Conservation (phyloP, 371 early-diverging fungal genomes). For the Mucor indicus region DNA sequence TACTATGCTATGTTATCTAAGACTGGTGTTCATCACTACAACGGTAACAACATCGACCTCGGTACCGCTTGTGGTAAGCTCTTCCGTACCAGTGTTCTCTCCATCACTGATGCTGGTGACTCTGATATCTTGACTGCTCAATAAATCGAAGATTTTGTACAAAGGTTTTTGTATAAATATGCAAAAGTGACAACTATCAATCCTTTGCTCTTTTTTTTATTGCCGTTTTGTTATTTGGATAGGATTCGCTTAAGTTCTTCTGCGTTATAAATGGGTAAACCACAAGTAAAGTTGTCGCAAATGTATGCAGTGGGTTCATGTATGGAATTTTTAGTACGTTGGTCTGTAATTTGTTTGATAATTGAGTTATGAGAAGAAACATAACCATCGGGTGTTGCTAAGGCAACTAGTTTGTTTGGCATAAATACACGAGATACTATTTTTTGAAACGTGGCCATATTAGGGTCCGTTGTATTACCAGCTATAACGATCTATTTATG, state of each 20-base stretch:
- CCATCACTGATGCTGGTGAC: slow-evolving; percentile 98
- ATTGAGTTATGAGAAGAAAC: slow-evolving; percentile 24
- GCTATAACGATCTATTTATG: slow-evolving; percentile 34
- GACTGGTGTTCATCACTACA: slow-evolving; percentile 99
- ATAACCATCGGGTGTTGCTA: slow-evolving; percentile 26
- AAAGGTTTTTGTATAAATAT: no score
- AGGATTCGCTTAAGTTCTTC: slow-evolving; percentile 9
- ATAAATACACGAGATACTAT: slow-evolving; percentile 24
- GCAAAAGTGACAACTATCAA: no score
- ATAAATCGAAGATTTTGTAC: no score
- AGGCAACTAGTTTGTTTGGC: slow-evolving; percentile 34
- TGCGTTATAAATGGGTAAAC: slow-evolving; percentile 31
- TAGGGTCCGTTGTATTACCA: slow-evolving; percentile 17
- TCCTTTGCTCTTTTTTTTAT: no score
- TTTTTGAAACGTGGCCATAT: slow-evolving; percentile 18
- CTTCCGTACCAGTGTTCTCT: slow-evolving; percentile 88
- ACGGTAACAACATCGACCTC: slow-evolving; percentile 97
- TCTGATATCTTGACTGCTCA: slow-evolving; percentile 62
- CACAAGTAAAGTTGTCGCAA: slow-evolving; percentile 52
- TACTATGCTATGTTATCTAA: slow-evolving; percentile 99
- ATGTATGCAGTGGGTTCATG: slow-evolving; percentile 25
- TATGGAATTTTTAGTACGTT: not conserved
- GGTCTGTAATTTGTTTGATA: slow-evolving; percentile 19
- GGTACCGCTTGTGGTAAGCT: slow-evolving; percentile 99
- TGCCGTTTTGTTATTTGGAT: no score